Evolutionary conservation across 371 early-diverging fungal genomes (phyloP).

Genomic region (Thermomucor indicae-seudaticae): DNA sequence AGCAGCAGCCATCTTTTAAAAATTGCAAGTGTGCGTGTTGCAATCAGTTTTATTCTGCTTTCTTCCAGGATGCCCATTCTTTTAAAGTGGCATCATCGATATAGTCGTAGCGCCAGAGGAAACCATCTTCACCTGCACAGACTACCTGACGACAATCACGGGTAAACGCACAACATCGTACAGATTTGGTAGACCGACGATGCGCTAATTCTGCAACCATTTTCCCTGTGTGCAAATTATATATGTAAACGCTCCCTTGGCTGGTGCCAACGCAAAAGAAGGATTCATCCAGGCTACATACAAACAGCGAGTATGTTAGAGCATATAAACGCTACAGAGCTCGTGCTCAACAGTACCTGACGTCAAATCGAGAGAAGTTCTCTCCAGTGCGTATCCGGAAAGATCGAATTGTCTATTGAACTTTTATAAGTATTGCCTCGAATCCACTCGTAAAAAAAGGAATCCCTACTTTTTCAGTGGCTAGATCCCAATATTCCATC

Average conservation of each 20-base stretch:
- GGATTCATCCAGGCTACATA: conserved; percentile 55
- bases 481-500: conserved; percentile 70
- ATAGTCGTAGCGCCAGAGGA: conserved; percentile 84
- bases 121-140: conserved; percentile 75
- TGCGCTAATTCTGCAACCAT: conserved; percentile 66
- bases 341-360: conserved; percentile 15
- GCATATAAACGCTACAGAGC: not conserved
- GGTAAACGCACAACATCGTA: conserved; percentile 75
- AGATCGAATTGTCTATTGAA: conserved; percentile 18
- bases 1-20: too few species aligned
- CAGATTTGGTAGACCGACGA: conserved; percentile 73
- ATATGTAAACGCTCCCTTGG: conserved; percentile 67
- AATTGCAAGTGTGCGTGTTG: too few species aligned
- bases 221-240: conserved; percentile 61
- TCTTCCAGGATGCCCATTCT: conserved; percentile 66
- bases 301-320: not conserved
- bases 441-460: too few species aligned
- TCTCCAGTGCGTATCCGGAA: conserved; percentile 37
- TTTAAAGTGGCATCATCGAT: conserved; percentile 66
- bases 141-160: conserved; percentile 72
- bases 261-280: conserved; percentile 75
- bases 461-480: conserved; percentile 37
- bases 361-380: conserved; percentile 41
- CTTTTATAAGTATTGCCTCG: not conserved
- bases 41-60: conserved; percentile 6